phyloP scores from a whole-genome alignment of 306 rosid genomes.

The Glycine tomentella region DNA sequence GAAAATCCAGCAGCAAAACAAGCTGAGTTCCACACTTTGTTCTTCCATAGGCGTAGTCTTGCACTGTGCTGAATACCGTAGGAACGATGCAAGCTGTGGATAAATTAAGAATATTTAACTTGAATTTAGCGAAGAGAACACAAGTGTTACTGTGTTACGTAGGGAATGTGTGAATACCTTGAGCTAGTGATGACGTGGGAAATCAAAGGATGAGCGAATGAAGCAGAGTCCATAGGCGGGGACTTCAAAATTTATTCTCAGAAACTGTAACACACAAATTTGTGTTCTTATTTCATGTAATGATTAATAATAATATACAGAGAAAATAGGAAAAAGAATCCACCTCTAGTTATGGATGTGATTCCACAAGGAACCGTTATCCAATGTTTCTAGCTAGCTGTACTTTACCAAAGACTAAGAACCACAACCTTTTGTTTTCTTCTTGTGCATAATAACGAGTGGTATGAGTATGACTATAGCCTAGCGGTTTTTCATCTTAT shows the following conservation, averaged over 20 bases:
- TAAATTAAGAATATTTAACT: background rate
- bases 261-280: background rate
- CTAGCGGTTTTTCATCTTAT: background rate
- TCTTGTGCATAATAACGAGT: background rate
- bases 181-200: slow-evolving; percentile 57
- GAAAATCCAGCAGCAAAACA: slow-evolving; percentile 58
- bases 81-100: slow-evolving; percentile 56
- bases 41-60: slow-evolving; percentile 55
- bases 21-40: slow-evolving; percentile 39
- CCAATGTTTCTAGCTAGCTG: slow-evolving; percentile 36
- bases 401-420: background rate
- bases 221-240: slow-evolving; percentile 59
- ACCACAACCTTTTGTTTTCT: slow-evolving; percentile 39
- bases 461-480: background rate
- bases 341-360: slow-evolving; percentile 69
- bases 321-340: background rate
- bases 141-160: too few species aligned
- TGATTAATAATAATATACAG: background rate
- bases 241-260: slow-evolving; percentile 29
- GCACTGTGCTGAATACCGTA: slow-evolving; percentile 46
- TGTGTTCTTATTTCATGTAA: slow-evolving; percentile 39
- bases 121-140: background rate
- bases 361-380: slow-evolving; percentile 41
- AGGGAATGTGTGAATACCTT: slow-evolving; percentile 46
- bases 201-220: slow-evolving; percentile 55